Evolutionary conservation across 225 moss, liverwort and hornwort genomes (phyloP), one percentile per base, ranked within the genome.

Genomic region (Pseudoscleropodium purum): DNA sequence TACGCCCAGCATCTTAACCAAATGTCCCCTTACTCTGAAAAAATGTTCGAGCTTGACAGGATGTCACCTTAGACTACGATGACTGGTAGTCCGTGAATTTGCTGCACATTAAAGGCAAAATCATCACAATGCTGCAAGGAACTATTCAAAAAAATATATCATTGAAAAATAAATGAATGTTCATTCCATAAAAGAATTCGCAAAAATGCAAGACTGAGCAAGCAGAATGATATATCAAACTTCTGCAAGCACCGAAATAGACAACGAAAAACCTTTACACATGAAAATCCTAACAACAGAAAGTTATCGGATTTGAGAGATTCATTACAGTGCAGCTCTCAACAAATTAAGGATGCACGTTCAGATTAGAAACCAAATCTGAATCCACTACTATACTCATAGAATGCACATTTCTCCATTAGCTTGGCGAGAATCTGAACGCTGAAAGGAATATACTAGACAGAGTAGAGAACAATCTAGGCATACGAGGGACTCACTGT

Each of bases 1-100:
- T 72, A 86, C 78, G 92, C 93, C 96, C 95, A 93, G 96, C 98
- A 98, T 98, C 90, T 87, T 92, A 49, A 87, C 83, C 65, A 52
- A 90, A 74, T 86, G 87, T 83, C 57, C 81, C 88, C 83, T 77
- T 65, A 15, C 49, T 59, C 88, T 45, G 34, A 88, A 61, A 68
- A 62, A 60, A 24, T 67, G 33, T 41, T 75, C 41, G 11, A 67
- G 11, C 79, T 89, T 54, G 51, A 61, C 29, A 85, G 57, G 51
- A 39, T 57, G 59, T 19, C 57, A 59, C 60, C 36, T 85, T 43
- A 56, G 45, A 47, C 37, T 63, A 39, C 41, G 63, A 14, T 15
- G 24, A 86, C 62, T 37, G 68, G 60, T 17, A 36, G 4, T 33
- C 37, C 31, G 19, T 18, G 29, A 60, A n/a, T 36, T 81, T 66